Evolutionary conservation across 2,329 filamentous ascomycete species (phyloP), one percentile per base, ranked within the genome.

Genomic region (Paramyrothecium roridum): DNA sequence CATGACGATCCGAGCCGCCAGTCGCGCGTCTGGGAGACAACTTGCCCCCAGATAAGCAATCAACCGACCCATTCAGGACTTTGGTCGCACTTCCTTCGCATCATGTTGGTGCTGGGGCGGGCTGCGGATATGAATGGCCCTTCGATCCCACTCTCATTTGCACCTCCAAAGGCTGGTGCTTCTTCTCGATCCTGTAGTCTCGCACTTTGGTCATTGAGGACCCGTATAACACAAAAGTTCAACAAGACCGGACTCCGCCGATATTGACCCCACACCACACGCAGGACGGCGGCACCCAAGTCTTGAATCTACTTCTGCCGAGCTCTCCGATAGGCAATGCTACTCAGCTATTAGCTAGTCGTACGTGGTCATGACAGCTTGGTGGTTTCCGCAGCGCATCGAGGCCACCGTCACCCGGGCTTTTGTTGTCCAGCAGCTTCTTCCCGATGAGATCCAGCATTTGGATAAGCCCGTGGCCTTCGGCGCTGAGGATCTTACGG

Each of bases 341-440:
- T 43, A 16, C 13, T 13, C 37, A 17, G 13, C 37, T 19, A 43
- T 13, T 43, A 43, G 37, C 12, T 4, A 43, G 6, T 17, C 37
- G 37, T 13, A 17, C 37, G 53, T 55, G 52, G 65, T 57, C 58
- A 69, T 69, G 67, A 60, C 59, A 53, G 75, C 85, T 69, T 91
- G 88, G 87, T 92, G 88, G 88, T 87, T 89, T 67, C 77, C 85
- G 55, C 81, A 85, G 61, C 81, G 80, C 57, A 90, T 92, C 66
- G 82, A 89, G 64, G 76, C 80, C 54, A 88, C 86, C 56, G 86
- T 91, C 63, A 90, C 86, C 54, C 78, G 83, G 59, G 76, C 84
- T 56, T 91, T 86, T 65, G 83, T 91, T 58, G 79, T 81, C 52
- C 83, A 83, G 45, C 82, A 88, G 56, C 77, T 92, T 46, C 76